Evolutionary conservation across 768 basidiomycete species (phyloP), one percentile per base, ranked within the genome.

Genomic region (Mycena metata): DNA sequence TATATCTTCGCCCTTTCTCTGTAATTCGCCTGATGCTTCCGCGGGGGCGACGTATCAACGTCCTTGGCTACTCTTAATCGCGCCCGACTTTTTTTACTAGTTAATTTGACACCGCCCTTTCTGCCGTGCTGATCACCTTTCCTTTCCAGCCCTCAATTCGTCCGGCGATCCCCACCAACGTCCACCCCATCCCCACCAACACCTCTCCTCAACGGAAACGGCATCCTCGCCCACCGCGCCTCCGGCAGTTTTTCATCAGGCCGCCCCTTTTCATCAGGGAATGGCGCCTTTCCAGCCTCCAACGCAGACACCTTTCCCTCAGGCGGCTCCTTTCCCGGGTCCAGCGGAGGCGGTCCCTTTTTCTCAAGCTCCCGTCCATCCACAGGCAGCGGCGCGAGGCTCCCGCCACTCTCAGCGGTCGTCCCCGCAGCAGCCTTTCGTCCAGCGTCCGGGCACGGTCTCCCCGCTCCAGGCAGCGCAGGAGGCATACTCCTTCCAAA

Each of bases 381-480:
- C 62, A 79, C 87, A 79, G 79, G 83, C 78, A 82, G 79, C 78
- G 73, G 83, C 74, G 54, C 80, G 64, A 69, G 87, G 52, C 89
- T 91, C 89, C 90, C 90, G 71, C 90, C 90, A 63, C 88, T 91
- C 90, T 77, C 89, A 83, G 83, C 88, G 80, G 85, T 92, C 89
- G 85, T 93, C 91, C 85, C 90, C 90, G 83, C 89, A 33, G 30
- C 70, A 76, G 83, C 89, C 78, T 82, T 90, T 89, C 73, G 84
- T 82, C 74, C 81, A 76, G 74, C 78, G 72, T 71, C 77, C 62
- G 77, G 77, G 67, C 82, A 81, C 72, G 82, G 78, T 59, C 80
- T 78, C 78, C 79, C 67, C 75, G 82, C 80, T 50, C 77, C 74
- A 60, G 73, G 78, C 75, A 70, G 43, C 72, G 67, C 55, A 75